Base-by-base conservation (phyloP, 2,329 filamentous ascomycete species). In the Uncinocarpus reesii region DNA sequence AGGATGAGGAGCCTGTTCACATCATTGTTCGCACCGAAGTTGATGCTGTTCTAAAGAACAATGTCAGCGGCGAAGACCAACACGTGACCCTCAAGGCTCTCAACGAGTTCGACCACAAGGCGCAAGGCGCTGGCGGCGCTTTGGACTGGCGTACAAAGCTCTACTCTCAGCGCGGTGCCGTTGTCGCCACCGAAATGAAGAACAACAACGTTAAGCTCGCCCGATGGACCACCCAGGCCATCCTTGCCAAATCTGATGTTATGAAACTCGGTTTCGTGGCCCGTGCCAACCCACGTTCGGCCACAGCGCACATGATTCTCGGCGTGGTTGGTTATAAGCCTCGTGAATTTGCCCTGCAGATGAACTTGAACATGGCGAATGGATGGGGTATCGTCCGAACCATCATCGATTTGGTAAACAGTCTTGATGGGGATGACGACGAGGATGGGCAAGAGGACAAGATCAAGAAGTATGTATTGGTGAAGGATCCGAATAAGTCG, bases 201-300 rank as follows among this genome's bases (percentile, higher is more conserved):
- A 98, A 98, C 80, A 98, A 98, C 79, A 88, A 82, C 64, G 94
- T 87, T 84, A 98, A 98, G 77, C 82, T 98, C 54, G 92, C 92
- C 50, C 78, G 92, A 66, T 98, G 92, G 92, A 95, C 92, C 26
- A 87, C 90, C 36, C 92, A 98, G 76, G 86, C 84, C 63, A 95
- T 98, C 63, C 80, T 98, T 50, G 89, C 90, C 66, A 89, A 89
- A 72, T 89, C 92, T n/a, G 92, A 98, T 65, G 77, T 88, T 57
- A 95, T 98, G 88, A 98, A 96, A 77, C 81, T 98, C 67, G 92
- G 90, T 61, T 98, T 98, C 72, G 88, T 98, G 55, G 95, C 90
- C 47, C 88, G 92, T 61, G 79, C 81, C 59, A 95, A 90, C 75
- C 90, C 92, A 57, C 90, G 92, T 74, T 81, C 79, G 60, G 88